Percentiles rank a stretch among this genome's conserved stretches.
Conservation (phyloP, 2,329 filamentous ascomycete species). For the Colletotrichum endophyticum region DNA sequence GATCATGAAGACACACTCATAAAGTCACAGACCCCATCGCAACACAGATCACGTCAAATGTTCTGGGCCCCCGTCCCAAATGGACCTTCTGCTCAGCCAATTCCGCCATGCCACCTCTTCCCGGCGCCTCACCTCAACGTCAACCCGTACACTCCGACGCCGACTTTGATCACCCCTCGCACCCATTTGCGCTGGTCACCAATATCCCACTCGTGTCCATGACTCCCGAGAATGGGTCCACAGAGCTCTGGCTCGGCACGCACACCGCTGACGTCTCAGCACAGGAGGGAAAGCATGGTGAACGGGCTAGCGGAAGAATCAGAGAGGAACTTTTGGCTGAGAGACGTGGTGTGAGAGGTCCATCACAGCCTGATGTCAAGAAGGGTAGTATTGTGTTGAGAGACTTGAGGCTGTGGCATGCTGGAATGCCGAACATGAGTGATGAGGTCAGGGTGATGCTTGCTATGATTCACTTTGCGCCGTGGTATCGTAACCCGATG, state of each 20-base stretch:
- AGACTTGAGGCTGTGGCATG: slow-evolving; percentile 68
- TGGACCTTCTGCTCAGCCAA: slow-evolving; percentile 66
- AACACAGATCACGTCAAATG: slow-evolving; percentile 58
- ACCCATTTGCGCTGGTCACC: slow-evolving; percentile 60
- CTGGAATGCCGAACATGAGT: slow-evolving; percentile 64
- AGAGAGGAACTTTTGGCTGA: slow-evolving; percentile 42
- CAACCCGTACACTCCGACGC: slow-evolving; percentile 66
- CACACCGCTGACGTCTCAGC: slow-evolving; percentile 41
- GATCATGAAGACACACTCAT: background rate
- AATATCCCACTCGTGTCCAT: slow-evolving; percentile 59
- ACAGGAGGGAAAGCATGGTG: slow-evolving; percentile 56
- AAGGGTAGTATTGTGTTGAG: slow-evolving; percentile 63
- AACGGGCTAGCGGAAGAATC: slow-evolving; percentile 57
- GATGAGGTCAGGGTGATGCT: slow-evolving; percentile 60
- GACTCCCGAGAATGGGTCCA: slow-evolving; percentile 57
- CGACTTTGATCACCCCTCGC: slow-evolving; percentile 58
- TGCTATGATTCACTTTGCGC: slow-evolving; percentile 64
- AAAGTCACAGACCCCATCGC: slow-evolving; percentile 51
- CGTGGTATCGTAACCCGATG: slow-evolving; percentile 64
- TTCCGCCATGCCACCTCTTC: slow-evolving; percentile 56
- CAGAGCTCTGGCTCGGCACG: slow-evolving; percentile 65
- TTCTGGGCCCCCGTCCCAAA: slow-evolving; percentile 59
- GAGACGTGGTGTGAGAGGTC: slow-evolving; percentile 41
- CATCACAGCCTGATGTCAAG: slow-evolving; percentile 53
- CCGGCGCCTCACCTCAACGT: slow-evolving; percentile 40